These are phyloP conservation scores for Sequoia sempervirens DNA, from an alignment of 75 land plant genomes.

Conservation along the genomic window DNA sequence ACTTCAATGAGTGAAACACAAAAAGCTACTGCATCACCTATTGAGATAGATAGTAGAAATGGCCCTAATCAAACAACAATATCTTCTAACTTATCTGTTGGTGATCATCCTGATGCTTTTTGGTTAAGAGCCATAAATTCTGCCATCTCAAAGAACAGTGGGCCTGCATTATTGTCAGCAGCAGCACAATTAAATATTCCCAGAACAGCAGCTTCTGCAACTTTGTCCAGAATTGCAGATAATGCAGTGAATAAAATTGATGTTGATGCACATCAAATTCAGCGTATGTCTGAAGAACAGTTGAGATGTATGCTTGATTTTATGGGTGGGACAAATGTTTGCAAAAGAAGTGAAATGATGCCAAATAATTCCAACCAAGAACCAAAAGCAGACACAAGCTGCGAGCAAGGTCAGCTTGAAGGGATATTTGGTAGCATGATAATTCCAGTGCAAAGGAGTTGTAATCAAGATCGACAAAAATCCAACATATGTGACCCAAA, in stretches of 20 bases:
- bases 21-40: neutral
- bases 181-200: slow-evolving; percentile 2
- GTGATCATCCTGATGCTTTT: slow-evolving; percentile 12
- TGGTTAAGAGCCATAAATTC: slow-evolving; percentile 9
- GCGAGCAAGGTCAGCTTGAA: slow-evolving; percentile 8
- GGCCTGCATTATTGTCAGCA: slow-evolving; percentile 11
- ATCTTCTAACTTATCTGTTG: neutral
- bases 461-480: neutral
- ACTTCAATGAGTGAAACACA: neutral
- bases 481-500: neutral
- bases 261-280: neutral
- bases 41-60: neutral
- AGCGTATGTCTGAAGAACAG: slow-evolving; percentile 4
- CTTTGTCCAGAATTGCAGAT: neutral
- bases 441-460: slow-evolving; percentile 11
- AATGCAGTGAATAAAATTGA: neutral
- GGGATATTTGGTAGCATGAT: slow-evolving; percentile 4
- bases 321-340: neutral
- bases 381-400: neutral
- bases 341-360: slow-evolving; percentile 1
- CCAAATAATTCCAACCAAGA: slow-evolving; percentile 1
- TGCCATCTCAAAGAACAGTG: neutral
- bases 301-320: slow-evolving; percentile 7
- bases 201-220: neutral
- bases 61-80: neutral